Conservation (phyloP, 2,329 filamentous ascomycete genomes). For the Colletotrichum neosansevieriae region DNA sequence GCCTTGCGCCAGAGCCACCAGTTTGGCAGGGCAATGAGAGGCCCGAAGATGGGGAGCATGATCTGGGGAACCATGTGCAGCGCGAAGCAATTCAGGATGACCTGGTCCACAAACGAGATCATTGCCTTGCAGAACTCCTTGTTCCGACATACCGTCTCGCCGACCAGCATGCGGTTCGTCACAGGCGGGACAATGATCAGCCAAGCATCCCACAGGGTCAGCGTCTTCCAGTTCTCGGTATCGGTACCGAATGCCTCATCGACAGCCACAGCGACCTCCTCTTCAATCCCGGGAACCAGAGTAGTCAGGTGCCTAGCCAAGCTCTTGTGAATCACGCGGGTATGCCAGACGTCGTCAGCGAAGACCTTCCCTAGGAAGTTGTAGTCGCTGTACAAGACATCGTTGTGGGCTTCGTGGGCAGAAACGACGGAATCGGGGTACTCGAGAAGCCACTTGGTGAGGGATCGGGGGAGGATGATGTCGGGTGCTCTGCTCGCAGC, state of each 20-base stretch:
- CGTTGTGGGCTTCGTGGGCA: conserved; percentile 55
- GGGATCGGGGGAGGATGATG: conserved; percentile 57
- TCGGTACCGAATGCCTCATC: conserved; percentile 51
- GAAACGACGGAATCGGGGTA: conserved; percentile 59
- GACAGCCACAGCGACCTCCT: conserved; percentile 54
- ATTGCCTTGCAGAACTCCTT: conserved; percentile 59
- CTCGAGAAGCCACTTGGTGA: conserved; percentile 60
- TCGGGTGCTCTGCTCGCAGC: conserved; percentile 56
- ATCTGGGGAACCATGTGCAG: conserved; percentile 60
- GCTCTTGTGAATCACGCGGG: conserved; percentile 57
- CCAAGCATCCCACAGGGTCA: conserved; percentile 61
- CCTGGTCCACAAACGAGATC: conserved; percentile 62
- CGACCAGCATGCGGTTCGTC: conserved; percentile 59
- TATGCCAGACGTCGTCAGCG: conserved; percentile 54
- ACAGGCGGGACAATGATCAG: conserved; percentile 56
- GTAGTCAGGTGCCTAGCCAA: conserved; percentile 55
- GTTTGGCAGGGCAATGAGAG: conserved; percentile 58
- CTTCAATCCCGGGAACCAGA: conserved; percentile 56
- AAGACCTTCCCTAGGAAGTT: conserved; percentile 56
- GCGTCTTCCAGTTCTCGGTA: conserved; percentile 50
- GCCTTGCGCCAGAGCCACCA: conserved; percentile 60
- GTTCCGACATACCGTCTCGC: conserved; percentile 54
- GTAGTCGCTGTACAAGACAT: conserved; percentile 53
- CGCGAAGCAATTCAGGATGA: conserved; percentile 59
- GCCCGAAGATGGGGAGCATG: conserved; percentile 63